Conservation (phyloP, 768 basidiomycete species). For the Leccinum obscurum region DNA sequence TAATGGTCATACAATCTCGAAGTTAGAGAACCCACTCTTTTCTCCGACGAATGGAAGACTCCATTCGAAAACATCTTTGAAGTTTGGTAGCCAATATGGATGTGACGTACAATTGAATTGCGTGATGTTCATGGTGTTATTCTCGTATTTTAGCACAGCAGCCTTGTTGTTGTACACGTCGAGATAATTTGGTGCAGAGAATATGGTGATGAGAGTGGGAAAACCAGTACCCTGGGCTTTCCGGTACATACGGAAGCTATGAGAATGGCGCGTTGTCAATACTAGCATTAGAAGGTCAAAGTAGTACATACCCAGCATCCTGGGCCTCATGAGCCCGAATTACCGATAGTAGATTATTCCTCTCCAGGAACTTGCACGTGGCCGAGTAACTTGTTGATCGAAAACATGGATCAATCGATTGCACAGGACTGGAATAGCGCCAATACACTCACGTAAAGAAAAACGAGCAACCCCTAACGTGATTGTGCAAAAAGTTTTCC, state of each 20-base stretch:
- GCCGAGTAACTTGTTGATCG: slow-evolving; percentile 64
- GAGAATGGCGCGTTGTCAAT: neutral
- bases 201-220: slow-evolving; percentile 96
- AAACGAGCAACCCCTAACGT: slow-evolving; percentile 72
- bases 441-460: slow-evolving; percentile 62
- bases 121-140: slow-evolving; percentile 94
- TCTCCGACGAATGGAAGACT: slow-evolving; percentile 95
- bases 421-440: neutral
- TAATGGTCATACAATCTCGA: neutral
- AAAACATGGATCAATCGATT: neutral
- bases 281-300: neutral
- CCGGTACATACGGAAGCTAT: slow-evolving; percentile 87
- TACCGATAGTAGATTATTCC: slow-evolving; percentile 87
- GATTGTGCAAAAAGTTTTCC: slow-evolving; percentile 71
- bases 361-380: slow-evolving; percentile 89
- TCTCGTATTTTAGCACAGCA: slow-evolving; percentile 95
- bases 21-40: slow-evolving; percentile 66
- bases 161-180: slow-evolving; percentile 97
- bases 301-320: slow-evolving; percentile 75
- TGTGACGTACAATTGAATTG: slow-evolving; percentile 82
- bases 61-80: slow-evolving; percentile 99
- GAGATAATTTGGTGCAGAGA: slow-evolving; percentile 95
- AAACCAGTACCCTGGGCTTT: slow-evolving; percentile 93
- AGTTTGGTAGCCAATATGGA: slow-evolving; percentile 95
- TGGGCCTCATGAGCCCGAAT: slow-evolving; percentile 98